phyloP scores from a whole-genome alignment of 495 filamentous ascomycete species.

The Staphylotrichum longicolle region DNA sequence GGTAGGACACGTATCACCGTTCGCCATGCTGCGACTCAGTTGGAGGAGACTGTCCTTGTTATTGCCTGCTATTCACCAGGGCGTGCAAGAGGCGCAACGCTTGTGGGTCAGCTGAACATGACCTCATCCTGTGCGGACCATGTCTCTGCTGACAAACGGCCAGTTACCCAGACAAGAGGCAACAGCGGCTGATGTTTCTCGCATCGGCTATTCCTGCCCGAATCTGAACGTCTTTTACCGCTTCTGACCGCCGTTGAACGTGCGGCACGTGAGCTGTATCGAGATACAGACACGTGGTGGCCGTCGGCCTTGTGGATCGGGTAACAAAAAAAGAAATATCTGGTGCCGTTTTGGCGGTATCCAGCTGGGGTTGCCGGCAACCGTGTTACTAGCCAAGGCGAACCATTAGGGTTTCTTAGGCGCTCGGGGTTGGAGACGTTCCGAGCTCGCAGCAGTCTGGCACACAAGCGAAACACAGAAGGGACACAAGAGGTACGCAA shows the following conservation, averaged over 20 bases:
- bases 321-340: background rate
- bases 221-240: background rate
- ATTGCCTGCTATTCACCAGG: too few species aligned
- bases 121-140: too few species aligned
- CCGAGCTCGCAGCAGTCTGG: background rate
- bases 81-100: too few species aligned
- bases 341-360: background rate
- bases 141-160: background rate
- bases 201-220: background rate
- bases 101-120: too few species aligned
- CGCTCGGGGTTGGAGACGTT: background rate
- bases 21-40: background rate
- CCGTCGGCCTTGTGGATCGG: background rate
- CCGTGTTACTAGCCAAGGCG: background rate
- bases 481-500: background rate
- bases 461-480: background rate
- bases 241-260: background rate
- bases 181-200: too few species aligned
- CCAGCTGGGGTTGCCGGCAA: background rate
- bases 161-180: too few species aligned
- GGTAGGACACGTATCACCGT: slow-evolving; percentile 9
- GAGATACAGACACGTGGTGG: slow-evolving; percentile 16
- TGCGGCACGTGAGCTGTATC: background rate
- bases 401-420: background rate
- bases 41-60: background rate